phyloP scores from a whole-genome alignment of 2,329 filamentous ascomycete genomes.

The Venturia nashicola region DNA sequence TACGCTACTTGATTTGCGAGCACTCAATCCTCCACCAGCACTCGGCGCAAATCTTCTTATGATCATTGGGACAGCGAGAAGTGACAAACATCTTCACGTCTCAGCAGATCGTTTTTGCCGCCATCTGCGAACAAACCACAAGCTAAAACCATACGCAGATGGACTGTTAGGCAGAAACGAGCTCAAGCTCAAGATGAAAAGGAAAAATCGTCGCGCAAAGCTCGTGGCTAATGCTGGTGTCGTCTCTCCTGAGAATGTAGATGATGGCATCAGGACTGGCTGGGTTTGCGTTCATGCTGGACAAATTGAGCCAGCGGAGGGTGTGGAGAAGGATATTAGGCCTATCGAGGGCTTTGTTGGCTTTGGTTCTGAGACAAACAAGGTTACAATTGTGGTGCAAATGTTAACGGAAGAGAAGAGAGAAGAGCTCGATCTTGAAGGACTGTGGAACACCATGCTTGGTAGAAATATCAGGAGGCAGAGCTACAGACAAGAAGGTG shows the following conservation, averaged over 20 bases:
- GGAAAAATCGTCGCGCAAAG: slow-evolving; percentile 71
- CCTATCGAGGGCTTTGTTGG: slow-evolving; percentile 53
- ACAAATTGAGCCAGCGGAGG: slow-evolving; percentile 44
- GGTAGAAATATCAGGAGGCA: slow-evolving; percentile 3
- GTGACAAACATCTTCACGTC: slow-evolving; percentile 85
- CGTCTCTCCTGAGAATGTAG: slow-evolving; percentile 38
- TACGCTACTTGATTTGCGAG: slow-evolving; percentile 67
- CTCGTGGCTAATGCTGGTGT: slow-evolving; percentile 62
- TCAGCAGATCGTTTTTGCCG: slow-evolving; percentile 81
- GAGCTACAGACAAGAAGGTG: neutral
- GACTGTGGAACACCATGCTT: slow-evolving; percentile 38
- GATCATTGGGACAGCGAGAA: slow-evolving; percentile 83
- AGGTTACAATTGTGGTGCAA: slow-evolving; percentile 55
- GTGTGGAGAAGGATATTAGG: neutral
- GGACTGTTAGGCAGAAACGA: slow-evolving; percentile 84
- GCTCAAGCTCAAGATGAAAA: slow-evolving; percentile 71
- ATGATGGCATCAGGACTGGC: slow-evolving; percentile 82
- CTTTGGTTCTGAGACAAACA: slow-evolving; percentile 51
- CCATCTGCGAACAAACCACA: slow-evolving; percentile 65
- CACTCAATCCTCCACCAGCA: slow-evolving; percentile 73
- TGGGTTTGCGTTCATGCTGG: slow-evolving; percentile 95
- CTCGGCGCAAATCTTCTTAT: slow-evolving; percentile 83
- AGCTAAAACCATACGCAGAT: slow-evolving; percentile 67
- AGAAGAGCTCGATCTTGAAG: slow-evolving; percentile 53
- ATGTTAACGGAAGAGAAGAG: slow-evolving; percentile 61